Evolutionary conservation across 106 monocot genomes (phyloP).

Genomic region (Hemerocallis citrina): DNA sequence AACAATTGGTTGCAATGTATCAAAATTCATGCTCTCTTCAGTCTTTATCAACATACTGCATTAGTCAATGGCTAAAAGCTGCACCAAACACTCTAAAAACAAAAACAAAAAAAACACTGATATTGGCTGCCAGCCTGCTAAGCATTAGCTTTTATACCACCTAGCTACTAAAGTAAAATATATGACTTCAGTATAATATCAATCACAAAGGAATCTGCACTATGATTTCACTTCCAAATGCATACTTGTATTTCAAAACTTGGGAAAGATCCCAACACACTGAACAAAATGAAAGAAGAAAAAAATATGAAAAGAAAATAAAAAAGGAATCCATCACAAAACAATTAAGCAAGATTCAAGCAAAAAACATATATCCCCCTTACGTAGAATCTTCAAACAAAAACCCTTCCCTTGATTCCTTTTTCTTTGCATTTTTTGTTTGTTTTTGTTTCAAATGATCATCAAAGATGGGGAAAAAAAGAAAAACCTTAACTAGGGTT

Average conservation of each 20-base stretch:
- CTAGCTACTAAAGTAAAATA: too few relatives aligned
- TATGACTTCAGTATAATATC: too few relatives aligned
- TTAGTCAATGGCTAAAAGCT: too few relatives aligned
- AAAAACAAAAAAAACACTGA: too few relatives aligned
- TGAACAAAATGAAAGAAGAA: too few relatives aligned
- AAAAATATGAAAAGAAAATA: too few relatives aligned
- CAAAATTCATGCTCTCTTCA: too few relatives aligned
- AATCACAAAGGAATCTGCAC: not conserved
- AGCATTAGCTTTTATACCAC: too few relatives aligned
- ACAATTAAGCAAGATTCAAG: not conserved
- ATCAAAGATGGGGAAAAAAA: not conserved
- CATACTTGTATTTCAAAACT: not conserved
- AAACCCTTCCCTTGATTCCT: not conserved
- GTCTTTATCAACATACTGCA: too few relatives aligned
- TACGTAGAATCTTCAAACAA: not conserved
- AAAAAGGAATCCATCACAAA: not conserved
- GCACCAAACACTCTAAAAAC: too few relatives aligned
- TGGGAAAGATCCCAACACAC: not conserved
- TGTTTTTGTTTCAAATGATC: not conserved
- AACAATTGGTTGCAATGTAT: too few relatives aligned
- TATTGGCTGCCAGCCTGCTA: too few relatives aligned
- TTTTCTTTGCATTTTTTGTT: not conserved
- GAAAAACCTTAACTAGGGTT: slow-evolving; percentile 5
- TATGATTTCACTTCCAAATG: not conserved
- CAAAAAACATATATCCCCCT: not conserved